These are phyloP conservation scores for Madurella fahalii DNA, from an alignment of 2,329 filamentous ascomycete genomes.

Conservation along the genomic window DNA sequence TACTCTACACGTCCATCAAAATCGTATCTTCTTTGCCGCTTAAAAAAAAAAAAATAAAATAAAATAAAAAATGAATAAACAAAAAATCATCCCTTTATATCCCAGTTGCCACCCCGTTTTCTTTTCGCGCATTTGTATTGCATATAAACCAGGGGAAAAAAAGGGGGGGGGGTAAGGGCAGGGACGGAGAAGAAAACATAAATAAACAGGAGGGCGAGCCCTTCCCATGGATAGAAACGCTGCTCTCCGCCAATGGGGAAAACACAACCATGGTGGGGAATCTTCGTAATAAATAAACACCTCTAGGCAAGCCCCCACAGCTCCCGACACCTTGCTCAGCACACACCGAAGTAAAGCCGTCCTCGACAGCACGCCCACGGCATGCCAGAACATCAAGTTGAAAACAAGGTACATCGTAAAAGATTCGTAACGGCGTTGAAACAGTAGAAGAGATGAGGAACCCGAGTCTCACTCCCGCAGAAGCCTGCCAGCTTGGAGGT, in stretches of 20 bases:
- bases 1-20: not conserved
- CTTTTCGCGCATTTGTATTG: too few species aligned
- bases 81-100: too few species aligned
- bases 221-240: not conserved
- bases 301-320: not conserved
- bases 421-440: conserved; percentile 10
- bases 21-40: not conserved
- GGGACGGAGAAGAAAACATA: too few species aligned
- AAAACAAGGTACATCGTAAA: conserved; percentile 1
- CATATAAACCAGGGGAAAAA: too few species aligned
- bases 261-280: not conserved
- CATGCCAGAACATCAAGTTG: not conserved
- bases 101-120: too few species aligned
- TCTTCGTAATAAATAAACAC: not conserved
- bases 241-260: not conserved
- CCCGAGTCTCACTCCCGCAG: too few species aligned
- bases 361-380: not conserved
- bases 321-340: not conserved
- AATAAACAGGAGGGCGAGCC: too few species aligned
- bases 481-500: too few species aligned
- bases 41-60: too few species aligned
- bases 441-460: not conserved
- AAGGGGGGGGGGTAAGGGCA: too few species aligned
- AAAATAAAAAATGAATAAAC: too few species aligned
- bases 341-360: not conserved